Base-by-base conservation (phyloP, 768 basidiomycete genomes). In the Holtermanniella nyarrowii region DNA sequence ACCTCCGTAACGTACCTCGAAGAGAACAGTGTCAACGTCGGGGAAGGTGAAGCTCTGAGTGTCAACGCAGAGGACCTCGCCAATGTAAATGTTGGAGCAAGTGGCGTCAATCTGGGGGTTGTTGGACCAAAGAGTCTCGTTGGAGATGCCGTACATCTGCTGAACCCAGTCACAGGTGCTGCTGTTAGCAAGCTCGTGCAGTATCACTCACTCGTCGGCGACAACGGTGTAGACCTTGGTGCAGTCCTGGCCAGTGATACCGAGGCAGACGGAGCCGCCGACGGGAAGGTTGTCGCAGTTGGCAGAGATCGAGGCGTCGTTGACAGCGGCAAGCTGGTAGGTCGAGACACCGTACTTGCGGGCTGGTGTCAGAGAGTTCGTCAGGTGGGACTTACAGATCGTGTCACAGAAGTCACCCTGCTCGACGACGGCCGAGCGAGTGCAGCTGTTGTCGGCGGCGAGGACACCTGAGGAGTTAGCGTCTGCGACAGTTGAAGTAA, bases 261-360 rank as follows among this genome's bases (percentile, higher is more conserved):
- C 86, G 52, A 88, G 77, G 72, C 86, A 88, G 72, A 86, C 62
- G 14, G 44, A 79, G 73, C 80, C 55, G 44, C 77, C 78, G 3
- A 78, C 72, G 4, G 55, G 27, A 49, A 88, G 78, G 71, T 88
- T 84, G 57, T 69, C 58, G 74, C 86, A 88, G 16, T 44, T 43
- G 1, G 66, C 25, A 59, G 84, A 71, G 66, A 86, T 78, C 46
- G 59, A 56, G 45, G 56, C 70, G 0, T 72, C 50, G 74, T 87
- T 86, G 55, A 80, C 73, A 41, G 76, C 75, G 2, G 82, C 80
- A 48, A 88, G 80, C 70, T 88, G 86, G 74, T 81, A 87, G 12
- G 85, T 87, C 49, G 45, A 58, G 44, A 72, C 73, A 4, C 48
- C 45, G 57, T 63, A 68, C 46, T 59, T 52, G 41, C 48, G 50